Evolutionary conservation across 768 basidiomycete species (phyloP).

Genomic region (Chalciporus chontae): DNA sequence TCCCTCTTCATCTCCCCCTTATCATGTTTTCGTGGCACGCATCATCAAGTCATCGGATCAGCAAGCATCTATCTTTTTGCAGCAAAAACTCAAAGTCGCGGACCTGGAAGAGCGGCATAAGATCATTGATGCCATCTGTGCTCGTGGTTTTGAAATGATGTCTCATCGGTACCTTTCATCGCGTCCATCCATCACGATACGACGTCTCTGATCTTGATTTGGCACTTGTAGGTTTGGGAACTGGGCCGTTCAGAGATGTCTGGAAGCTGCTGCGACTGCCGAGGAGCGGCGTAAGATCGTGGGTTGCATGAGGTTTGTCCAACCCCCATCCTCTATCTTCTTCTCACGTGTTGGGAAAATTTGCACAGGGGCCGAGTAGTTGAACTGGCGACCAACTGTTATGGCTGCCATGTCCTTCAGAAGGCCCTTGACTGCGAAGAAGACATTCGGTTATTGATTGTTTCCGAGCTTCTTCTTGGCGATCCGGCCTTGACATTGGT

Average conservation of each 20-base stretch:
- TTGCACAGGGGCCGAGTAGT: constrained; percentile 68
- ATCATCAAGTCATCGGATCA: constrained; percentile 90
- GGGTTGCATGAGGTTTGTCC: constrained; percentile 72
- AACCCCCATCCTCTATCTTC: neutral
- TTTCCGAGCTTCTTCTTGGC: constrained; percentile 78
- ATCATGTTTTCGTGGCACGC: constrained; percentile 74
- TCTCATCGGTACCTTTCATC: constrained; percentile 58
- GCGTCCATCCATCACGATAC: neutral
- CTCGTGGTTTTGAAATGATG: constrained; percentile 89
- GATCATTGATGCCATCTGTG: constrained; percentile 84
- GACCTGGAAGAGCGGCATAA: constrained; percentile 72
- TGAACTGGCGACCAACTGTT: constrained; percentile 84
- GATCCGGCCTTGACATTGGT: constrained; percentile 85
- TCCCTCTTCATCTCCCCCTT: constrained; percentile 82
- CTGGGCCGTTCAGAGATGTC: constrained; percentile 86
- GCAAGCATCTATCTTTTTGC: constrained; percentile 86
- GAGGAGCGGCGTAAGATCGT: constrained; percentile 82
- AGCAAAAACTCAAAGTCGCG: constrained; percentile 87
- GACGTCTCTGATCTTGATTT: constrained; percentile 3
- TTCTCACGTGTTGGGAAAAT: constrained; percentile 3
- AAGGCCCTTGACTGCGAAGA: constrained; percentile 91
- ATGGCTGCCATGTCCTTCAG: constrained; percentile 85
- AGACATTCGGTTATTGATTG: constrained; percentile 77
- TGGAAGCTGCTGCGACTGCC: constrained; percentile 71
- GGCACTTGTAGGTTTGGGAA: constrained; percentile 69